phyloP scores from a whole-genome alignment of 2,329 filamentous ascomycete species.

The Fusarium abutilonis region DNA sequence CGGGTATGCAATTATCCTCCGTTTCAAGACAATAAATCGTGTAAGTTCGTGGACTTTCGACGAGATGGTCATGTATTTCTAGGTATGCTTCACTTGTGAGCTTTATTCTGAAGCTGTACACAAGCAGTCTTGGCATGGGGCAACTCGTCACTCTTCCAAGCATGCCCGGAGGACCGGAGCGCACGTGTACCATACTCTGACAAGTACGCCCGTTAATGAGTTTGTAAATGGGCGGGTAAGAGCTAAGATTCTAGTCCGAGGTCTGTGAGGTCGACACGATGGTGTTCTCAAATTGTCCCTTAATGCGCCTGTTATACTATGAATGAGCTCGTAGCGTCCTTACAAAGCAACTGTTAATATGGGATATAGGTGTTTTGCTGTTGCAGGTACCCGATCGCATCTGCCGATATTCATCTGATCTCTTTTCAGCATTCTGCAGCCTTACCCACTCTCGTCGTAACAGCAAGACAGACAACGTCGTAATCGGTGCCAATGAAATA shows the following conservation, averaged over 20 bases:
- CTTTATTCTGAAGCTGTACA: neutral
- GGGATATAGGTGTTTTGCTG: neutral
- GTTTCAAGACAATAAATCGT: neutral
- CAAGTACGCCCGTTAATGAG: neutral
- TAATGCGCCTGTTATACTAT: neutral
- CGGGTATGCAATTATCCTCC: neutral
- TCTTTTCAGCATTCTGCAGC: conserved; percentile 10
- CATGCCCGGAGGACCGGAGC: neutral
- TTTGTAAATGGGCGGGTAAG: neutral
- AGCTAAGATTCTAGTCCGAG: conserved; percentile 8
- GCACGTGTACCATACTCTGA: conserved; percentile 3
- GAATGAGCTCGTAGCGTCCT: neutral
- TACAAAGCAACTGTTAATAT: neutral
- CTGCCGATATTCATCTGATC: conserved; percentile 18
- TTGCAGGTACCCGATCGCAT: conserved; percentile 9
- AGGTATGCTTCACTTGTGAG: neutral
- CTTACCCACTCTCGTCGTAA: conserved; percentile 16
- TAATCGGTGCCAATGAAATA: neutral
- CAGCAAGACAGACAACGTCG: conserved; percentile 10
- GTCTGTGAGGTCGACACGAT: conserved; percentile 2
- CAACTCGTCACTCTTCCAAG: conserved; percentile 5
- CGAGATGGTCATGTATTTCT: neutral
- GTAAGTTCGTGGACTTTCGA: neutral
- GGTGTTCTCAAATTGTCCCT: neutral
- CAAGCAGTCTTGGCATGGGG: neutral